Conservation (phyloP, 2,329 filamentous ascomycete species). For the Cucurbitaria berberidis region DNA sequence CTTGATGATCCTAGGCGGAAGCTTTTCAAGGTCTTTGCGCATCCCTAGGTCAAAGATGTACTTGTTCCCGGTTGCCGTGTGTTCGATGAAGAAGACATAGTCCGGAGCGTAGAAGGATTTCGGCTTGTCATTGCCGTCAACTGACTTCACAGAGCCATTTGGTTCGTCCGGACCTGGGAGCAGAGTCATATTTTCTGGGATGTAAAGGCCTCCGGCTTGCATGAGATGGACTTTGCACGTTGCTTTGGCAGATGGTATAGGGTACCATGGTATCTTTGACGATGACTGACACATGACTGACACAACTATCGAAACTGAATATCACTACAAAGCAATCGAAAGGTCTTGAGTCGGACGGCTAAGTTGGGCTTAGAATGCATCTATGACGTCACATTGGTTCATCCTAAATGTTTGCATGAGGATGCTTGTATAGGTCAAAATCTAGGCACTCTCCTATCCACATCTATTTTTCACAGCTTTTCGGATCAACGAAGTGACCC, state of each 20-base stretch:
- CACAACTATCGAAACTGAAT: not conserved
- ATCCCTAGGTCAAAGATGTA: slow-evolving; percentile 63
- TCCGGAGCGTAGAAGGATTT: slow-evolving; percentile 35
- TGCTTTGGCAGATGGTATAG: slow-evolving; percentile 28
- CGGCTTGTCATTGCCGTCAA: slow-evolving; percentile 41
- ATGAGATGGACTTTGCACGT: slow-evolving; percentile 43
- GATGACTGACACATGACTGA: slow-evolving; percentile 2
- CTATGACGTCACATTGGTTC: slow-evolving; percentile 5
- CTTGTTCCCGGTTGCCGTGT: slow-evolving; percentile 42
- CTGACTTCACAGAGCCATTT: slow-evolving; percentile 44
- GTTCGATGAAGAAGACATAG: slow-evolving; percentile 42
- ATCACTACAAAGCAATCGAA: too few species aligned
- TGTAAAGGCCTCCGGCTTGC: slow-evolving; percentile 51
- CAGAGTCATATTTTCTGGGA: slow-evolving; percentile 56
- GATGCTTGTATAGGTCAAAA: not conserved
- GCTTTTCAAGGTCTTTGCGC: slow-evolving; percentile 51
- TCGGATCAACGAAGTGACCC: too few species aligned
- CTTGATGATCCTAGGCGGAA: slow-evolving; percentile 52
- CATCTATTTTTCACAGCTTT: too few species aligned
- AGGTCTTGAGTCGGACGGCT: too few species aligned
- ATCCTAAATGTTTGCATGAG: not conserved
- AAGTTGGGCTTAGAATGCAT: not conserved
- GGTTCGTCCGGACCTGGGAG: slow-evolving; percentile 52
- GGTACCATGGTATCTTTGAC: slow-evolving; percentile 29
- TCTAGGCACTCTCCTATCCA: too few species aligned